Conservation (phyloP, 768 basidiomycete species). For the Sistotremastrum suecicum region DNA sequence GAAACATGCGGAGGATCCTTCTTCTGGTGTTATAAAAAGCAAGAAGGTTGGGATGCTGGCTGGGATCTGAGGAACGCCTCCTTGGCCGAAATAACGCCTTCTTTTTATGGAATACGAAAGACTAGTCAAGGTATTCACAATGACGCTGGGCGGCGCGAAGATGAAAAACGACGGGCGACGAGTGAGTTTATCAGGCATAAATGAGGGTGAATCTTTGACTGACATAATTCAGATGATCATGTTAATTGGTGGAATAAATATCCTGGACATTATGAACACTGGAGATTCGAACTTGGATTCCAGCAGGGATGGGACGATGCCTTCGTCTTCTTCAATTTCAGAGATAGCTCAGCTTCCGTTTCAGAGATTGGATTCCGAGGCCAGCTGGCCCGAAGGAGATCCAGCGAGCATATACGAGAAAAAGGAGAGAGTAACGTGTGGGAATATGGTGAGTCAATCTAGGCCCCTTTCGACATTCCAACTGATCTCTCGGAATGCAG, state of each 20-base stretch:
- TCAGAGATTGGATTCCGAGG: constrained; percentile 52
- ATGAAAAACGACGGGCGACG: no score
- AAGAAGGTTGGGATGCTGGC: constrained; percentile 46
- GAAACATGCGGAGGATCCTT: constrained; percentile 56
- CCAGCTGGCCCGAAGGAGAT: constrained; percentile 39
- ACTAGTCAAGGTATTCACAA: constrained; percentile 8
- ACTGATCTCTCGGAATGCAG: constrained; percentile 14
- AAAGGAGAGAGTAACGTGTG: constrained; percentile 35
- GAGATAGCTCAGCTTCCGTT: constrained; percentile 14
- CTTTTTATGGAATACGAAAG: constrained; percentile 26
- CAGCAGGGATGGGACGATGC: constrained; percentile 60
- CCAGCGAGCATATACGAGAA: constrained; percentile 27
- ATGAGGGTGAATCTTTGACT: not conserved
- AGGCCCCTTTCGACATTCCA: not conserved
- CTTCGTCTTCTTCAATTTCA: constrained; percentile 33
- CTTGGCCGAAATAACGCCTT: constrained; percentile 46
- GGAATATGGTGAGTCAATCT: constrained; percentile 42
- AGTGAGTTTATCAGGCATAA: not conserved
- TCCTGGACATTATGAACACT: constrained; percentile 48
- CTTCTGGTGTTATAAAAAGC: constrained; percentile 79
- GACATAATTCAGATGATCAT: constrained; percentile 19
- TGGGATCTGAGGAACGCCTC: constrained; percentile 63
- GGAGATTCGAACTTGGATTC: constrained; percentile 55
- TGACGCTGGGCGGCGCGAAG: constrained; percentile 12
- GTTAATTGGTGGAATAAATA: constrained; percentile 32